phyloP scores from a whole-genome alignment of 768 basidiomycete genomes.

The Rhodotorula paludigena region DNA sequence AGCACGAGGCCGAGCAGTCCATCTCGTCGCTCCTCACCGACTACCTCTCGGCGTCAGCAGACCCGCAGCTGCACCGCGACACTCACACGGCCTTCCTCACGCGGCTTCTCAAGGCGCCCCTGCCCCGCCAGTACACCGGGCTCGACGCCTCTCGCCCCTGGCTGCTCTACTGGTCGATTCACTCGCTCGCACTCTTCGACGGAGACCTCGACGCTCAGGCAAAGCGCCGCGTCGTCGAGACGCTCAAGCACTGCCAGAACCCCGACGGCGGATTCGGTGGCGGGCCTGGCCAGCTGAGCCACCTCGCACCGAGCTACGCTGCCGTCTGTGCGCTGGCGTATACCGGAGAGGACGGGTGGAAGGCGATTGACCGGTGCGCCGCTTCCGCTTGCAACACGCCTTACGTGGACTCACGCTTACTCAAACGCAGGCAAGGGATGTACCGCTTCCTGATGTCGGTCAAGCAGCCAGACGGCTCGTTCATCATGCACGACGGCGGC shows the following conservation, averaged over 20 bases:
- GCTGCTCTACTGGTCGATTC: conserved; percentile 88
- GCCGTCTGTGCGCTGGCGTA: conserved; percentile 77
- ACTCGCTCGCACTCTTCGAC: conserved; percentile 62
- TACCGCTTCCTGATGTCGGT: conserved; percentile 86
- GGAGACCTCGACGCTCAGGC: conserved; percentile 22
- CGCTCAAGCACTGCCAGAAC: conserved; percentile 74
- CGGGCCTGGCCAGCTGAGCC: conserved; percentile 79
- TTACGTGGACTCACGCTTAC: too few relatives aligned
- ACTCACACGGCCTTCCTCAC: conserved; percentile 58
- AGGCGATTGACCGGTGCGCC: conserved; percentile 72
- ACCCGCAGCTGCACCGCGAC: conserved; percentile 9
- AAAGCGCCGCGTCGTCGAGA: conserved; percentile 57
- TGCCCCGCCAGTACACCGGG: conserved; percentile 69
- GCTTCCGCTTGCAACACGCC: not conserved
- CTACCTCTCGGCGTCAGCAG: not conserved
- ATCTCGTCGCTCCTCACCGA: conserved; percentile 22
- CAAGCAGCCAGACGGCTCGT: conserved; percentile 89
- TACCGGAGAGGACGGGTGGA: conserved; percentile 74
- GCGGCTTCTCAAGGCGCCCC: conserved; percentile 62
- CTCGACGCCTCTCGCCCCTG: conserved; percentile 95
- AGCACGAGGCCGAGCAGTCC: conserved; percentile 23
- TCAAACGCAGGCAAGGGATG: conserved; percentile 57
- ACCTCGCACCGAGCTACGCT: conserved; percentile 85
- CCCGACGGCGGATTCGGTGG: conserved; percentile 86
- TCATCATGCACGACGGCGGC: conserved; percentile 75